Evolutionary conservation across 495 filamentous ascomycete species (phyloP), one percentile per base, ranked within the genome.

Genomic region (Corynascus novoguineensis): DNA sequence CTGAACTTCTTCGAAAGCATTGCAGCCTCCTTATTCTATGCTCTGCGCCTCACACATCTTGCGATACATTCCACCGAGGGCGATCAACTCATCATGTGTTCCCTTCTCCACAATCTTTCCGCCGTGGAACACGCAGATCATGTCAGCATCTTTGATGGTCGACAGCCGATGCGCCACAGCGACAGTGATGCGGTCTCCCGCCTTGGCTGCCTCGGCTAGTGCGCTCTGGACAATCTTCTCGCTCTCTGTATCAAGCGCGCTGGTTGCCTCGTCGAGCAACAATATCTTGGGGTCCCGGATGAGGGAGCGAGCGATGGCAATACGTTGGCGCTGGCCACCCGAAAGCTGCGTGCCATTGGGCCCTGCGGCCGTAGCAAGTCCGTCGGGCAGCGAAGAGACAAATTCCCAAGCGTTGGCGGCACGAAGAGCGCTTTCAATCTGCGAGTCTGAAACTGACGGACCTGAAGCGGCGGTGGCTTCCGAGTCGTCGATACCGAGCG

Each of bases 191-290:
- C 85, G 68, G 15, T 63, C 59, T 11, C 73, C 67, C 15, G 74
- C 76, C 49, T 74, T 73, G 4, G 80, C 76, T 4, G 83, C 81
- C 37, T 77, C 73, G 41, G 85, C 83, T 29, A 92, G 73, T 0
- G 85, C 86, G 24, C 77, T 77, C 69, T 90, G 86, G 25, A 93
- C 76, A 40, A 86, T 69, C 60, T 78, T 77, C 72, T 93, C 88
- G 4, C 80, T 83, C 69, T 89, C 81, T 2, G 84, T 81, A 58
- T 93, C 89, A n/a, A 92, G 72, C 15, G 82, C 83, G 42, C 78
- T 82, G 1, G 89, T 92, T 1, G 87, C 86, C 67, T 93, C 89
- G 65, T 93, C 89, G 0, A 93, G 75, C 21, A 93, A 72, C 48
- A 93, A 66, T 12, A 92, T 66, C 37, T 77, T 71, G 2, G 89